Evolutionary conservation across 805 yeast species (phyloP), one percentile per base, ranked within the genome.

Genomic region (Ascoidea asiatica): DNA sequence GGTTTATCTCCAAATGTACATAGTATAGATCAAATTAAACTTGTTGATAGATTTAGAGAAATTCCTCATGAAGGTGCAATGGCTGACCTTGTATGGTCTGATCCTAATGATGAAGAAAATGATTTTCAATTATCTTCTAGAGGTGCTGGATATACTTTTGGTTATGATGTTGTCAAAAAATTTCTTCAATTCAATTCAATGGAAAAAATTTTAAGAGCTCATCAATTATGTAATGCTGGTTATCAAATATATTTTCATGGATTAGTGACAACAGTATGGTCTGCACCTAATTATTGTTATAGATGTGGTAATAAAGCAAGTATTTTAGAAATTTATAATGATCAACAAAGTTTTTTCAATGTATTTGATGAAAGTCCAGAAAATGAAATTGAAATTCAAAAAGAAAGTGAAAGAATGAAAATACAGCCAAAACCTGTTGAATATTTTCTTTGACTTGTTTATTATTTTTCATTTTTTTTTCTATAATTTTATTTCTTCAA

Each of bases 61-160:
- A 87, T 94, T 11, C 99, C 99, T 0, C 98, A 94, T 54, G 98
- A 92, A 59, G 99, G 99, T 0, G 95, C 97, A 15, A 92, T 92
- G 97, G 98, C 98, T 1, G 99, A 92, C 60, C 66, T 92, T 43
- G 97, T 92, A 18, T 92, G 99, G 99, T 81, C 92, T 19, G 99
- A 92, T 57, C 99, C 99, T 0, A 97, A 94, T 60, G 82, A 84
- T 29, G 85, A 82, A 45, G 69, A 67, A 43, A 62, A 61, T 3
- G 95, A 88, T 55, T 92, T 92, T 60, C 81, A 89, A 51, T 73
- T 92, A 19, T 79, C 89, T 23, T 95, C 98, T 1, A 64, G 99
- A 55, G 99, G 99, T 38, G 99, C 99, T 1, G 99, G 99, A 4
- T 92, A 90, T 61, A 85, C 92, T 19, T 92, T 92, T 67, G 98